These are phyloP conservation scores for Acer saccharum DNA, from an alignment of 345 rosid species.

Conservation along the genomic window DNA sequence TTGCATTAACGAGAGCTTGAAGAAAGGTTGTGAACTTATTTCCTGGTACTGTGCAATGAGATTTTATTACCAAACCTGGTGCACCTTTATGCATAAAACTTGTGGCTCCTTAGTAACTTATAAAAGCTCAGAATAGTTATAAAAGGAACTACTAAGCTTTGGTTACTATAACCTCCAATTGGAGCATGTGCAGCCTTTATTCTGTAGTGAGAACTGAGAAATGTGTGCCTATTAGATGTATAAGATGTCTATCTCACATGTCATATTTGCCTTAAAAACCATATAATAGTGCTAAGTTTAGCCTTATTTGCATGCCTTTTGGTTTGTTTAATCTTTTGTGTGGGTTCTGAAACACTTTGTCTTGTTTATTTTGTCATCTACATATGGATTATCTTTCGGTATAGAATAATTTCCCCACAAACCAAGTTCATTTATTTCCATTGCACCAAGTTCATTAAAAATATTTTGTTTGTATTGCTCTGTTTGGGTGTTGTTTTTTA, in stretches of 20 bases:
- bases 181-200: not conserved
- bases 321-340: not conserved
- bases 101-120: not conserved
- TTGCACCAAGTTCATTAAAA: slow-evolving; percentile 24
- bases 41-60: not conserved
- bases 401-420: slow-evolving; percentile 61
- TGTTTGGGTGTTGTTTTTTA: too few relatives aligned
- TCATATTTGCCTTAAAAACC: not conserved
- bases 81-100: not conserved
- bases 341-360: not conserved
- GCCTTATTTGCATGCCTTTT: not conserved
- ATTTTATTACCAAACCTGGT: not conserved
- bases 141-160: not conserved
- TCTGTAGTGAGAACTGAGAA: not conserved
- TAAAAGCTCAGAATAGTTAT: not conserved
- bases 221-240: not conserved
- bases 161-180: not conserved
- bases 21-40: not conserved
- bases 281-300: not conserved
- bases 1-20: not conserved
- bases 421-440: slow-evolving; percentile 27
- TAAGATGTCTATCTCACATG: not conserved
- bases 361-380: slow-evolving; percentile 26
- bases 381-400: slow-evolving; percentile 53
- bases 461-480: too few relatives aligned